Base-by-base conservation (phyloP, 2,329 filamentous ascomycete species). In the Lasiodiplodia gonubiensis region DNA sequence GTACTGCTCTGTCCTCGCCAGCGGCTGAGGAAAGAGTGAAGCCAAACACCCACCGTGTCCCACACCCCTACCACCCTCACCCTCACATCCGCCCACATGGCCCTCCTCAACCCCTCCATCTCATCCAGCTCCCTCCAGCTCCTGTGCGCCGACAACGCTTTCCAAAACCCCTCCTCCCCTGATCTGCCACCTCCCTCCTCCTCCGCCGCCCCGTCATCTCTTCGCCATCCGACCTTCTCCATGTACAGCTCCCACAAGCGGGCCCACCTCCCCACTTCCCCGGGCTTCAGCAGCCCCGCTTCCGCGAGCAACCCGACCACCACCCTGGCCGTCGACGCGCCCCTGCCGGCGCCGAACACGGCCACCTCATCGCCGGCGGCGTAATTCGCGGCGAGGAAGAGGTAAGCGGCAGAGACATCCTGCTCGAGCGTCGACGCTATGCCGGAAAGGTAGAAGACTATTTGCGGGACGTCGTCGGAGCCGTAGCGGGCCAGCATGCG, bases 301-400 rank as follows among this genome's bases (percentile, higher is more conserved):
- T 81, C 80, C 51, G 78, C 78, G 64, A 83, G 79, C 73, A 83
- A 79, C 55, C 80, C 81, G 6, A 78, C 80, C 0, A 82, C 69
- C 33, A 70, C 73, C 5, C 77, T 71, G 30, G 75, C 77, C 0
- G 79, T 83, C 68, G 78, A 83, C 1, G 81, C 78, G 21, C 81
- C 81, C 53, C 81, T 74, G 11, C 79, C 81, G 70, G 82, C 82
- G 3, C 82, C 82, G 35, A 83, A 75, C 2, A 83, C 71, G 72
- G 79, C 83, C 51, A 83, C 81, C 10, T 80, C 79, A 59, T 83
- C 82, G 67, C 84, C 85, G 0, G 79, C 79, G 12, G 80, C 75
- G 70, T 83, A 86, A 72, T 86, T 86, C 63, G 83, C 82, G n/a
- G 81, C 79, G 2, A 86, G 74, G 71, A 86, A 86, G 6, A 79